These are phyloP conservation scores for Gaertneriomyces semiglobifer DNA, from an alignment of 192 early-diverging fungal species.

Conservation along the genomic window DNA sequence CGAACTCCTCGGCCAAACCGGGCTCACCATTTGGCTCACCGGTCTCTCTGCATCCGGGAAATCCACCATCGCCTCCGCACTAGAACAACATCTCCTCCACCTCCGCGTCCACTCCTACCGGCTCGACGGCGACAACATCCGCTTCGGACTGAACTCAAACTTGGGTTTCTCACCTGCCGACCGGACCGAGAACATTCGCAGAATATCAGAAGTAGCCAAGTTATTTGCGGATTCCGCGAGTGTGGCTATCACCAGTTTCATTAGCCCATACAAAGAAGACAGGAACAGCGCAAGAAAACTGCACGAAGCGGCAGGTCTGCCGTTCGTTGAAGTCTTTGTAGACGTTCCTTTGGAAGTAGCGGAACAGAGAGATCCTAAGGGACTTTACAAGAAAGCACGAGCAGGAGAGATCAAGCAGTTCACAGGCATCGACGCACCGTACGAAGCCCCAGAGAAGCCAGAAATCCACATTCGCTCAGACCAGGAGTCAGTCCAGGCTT, in stretches of 20 bases:
- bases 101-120: conserved; percentile 74
- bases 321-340: conserved; percentile 85
- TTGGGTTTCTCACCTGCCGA: conserved; percentile 87
- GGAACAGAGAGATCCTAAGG: conserved; percentile 91
- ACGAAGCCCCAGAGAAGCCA: conserved; percentile 78
- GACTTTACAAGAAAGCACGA: conserved; percentile 92
- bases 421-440: conserved; percentile 90
- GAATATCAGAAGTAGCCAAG: conserved; percentile 88
- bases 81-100: conserved; percentile 85
- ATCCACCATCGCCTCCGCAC: conserved; percentile 83
- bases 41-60: conserved; percentile 94
- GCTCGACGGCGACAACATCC: conserved; percentile 94
- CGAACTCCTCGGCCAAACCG: conserved; percentile 68
- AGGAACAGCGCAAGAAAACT: conserved; percentile 75
- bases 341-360: conserved; percentile 85
- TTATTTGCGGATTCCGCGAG: conserved; percentile 85
- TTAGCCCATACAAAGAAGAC: conserved; percentile 81
- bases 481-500: conserved; percentile 65
- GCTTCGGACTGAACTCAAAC: conserved; percentile 96
- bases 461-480: conserved; percentile 86
- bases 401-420: conserved; percentile 93
- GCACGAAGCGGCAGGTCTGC: conserved; percentile 70
- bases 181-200: conserved; percentile 91
- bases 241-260: conserved; percentile 85
- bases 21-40: conserved; percentile 90